phyloP scores from a whole-genome alignment of 129 eudicot species.

The Chrysanthemum seticuspe region DNA sequence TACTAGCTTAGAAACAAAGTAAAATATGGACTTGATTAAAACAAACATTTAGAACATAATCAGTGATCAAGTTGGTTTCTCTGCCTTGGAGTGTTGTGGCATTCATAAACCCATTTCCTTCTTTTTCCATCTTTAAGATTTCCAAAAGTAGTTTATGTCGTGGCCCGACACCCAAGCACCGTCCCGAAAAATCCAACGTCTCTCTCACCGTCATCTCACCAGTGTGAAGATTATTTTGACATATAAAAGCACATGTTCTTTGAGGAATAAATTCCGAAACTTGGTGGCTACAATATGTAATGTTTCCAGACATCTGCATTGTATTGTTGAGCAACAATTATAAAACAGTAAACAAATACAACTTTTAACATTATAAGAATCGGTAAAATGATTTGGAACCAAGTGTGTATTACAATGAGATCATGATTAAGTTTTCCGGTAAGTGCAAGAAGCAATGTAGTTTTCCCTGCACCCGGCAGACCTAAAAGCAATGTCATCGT shows the following conservation, averaged over 20 bases:
- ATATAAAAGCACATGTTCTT: constrained; percentile 48
- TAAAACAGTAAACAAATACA: neutral
- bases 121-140: constrained; percentile 36
- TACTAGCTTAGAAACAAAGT: neutral
- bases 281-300: constrained; percentile 42
- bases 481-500: constrained; percentile 59
- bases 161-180: constrained; percentile 50
- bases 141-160: constrained; percentile 34
- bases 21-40: neutral
- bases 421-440: constrained; percentile 45
- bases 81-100: constrained; percentile 30
- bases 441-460: constrained; percentile 49
- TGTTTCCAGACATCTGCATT: constrained; percentile 36
- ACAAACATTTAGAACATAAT: constrained; percentile 51
- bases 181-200: constrained; percentile 46
- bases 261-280: constrained; percentile 46
- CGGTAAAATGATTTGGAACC: neutral
- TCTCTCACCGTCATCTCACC: constrained; percentile 60
- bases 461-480: constrained; percentile 54
- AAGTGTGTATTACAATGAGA: constrained; percentile 27
- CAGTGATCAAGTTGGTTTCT: constrained; percentile 35
- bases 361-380: neutral
- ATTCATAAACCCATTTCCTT: constrained; percentile 35
- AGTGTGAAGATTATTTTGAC: constrained; percentile 44
- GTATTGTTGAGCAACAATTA: neutral